Percentiles rank a stretch among this genome's conserved stretches.
Conservation (phyloP, 164 flowering plant genomes). For the Berberis vulgaris region DNA sequence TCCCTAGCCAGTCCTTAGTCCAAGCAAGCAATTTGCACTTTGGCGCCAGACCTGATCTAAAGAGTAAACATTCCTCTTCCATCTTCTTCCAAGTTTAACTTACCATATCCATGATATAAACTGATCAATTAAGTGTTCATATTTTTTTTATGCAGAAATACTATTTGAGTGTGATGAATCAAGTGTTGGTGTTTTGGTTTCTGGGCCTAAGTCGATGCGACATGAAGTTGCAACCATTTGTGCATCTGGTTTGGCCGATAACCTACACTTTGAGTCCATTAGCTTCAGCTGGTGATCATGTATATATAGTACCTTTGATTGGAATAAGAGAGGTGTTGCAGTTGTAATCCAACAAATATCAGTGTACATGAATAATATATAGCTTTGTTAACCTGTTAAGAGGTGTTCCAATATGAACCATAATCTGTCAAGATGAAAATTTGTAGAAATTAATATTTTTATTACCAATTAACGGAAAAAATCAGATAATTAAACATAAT, state of each 20-base stretch:
- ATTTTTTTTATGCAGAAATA: slow-evolving; percentile 30
- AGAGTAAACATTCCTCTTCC: slow-evolving; percentile 14
- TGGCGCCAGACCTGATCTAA: slow-evolving; percentile 65
- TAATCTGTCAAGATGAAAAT: too few relatives aligned
- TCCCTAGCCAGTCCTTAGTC: slow-evolving; percentile 42
- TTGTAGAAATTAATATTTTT: too few relatives aligned
- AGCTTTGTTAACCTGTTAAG: too few relatives aligned
- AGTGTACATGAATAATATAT: too few relatives aligned
- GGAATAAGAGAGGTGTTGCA: too few relatives aligned
- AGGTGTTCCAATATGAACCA: too few relatives aligned
- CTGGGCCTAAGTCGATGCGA: slow-evolving; percentile 50
- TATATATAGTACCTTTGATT: too few relatives aligned
- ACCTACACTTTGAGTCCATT: slow-evolving; percentile 52
- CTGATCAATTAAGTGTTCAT: background rate
- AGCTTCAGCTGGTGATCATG: slow-evolving; percentile 51
- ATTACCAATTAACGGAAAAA: too few relatives aligned
- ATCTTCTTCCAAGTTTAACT: too few relatives aligned
- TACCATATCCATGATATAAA: background rate
- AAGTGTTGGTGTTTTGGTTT: slow-evolving; percentile 42
- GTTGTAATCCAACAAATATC: too few relatives aligned
- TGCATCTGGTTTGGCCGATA: slow-evolving; percentile 35
- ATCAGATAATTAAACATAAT: too few relatives aligned
- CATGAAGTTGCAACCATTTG: slow-evolving; percentile 59
- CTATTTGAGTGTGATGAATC: slow-evolving; percentile 30
- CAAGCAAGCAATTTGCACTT: slow-evolving; percentile 50